These are phyloP conservation scores for Papiliotrema terrestris DNA, from an alignment of 1,284 basidiomycete genomes.

Conservation along the genomic window DNA sequence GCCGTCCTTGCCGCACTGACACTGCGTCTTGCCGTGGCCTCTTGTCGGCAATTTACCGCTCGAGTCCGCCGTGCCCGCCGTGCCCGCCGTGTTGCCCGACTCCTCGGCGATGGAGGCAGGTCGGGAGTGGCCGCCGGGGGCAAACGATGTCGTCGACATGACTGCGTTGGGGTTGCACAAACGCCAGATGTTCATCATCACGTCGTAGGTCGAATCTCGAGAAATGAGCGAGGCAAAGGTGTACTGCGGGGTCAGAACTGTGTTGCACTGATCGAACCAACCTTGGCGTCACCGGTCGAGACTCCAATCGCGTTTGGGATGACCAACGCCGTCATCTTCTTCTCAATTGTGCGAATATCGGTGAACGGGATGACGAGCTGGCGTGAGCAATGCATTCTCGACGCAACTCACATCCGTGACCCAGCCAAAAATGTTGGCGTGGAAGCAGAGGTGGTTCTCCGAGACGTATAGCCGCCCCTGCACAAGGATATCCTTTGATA, in stretches of 20 bases:
- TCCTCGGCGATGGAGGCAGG: constrained; percentile 27
- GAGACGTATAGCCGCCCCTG: constrained; percentile 96
- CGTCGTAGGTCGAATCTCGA: constrained; percentile 92
- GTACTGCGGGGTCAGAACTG: constrained; percentile 60
- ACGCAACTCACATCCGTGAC: constrained; percentile 75
- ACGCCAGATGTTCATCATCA: constrained; percentile 94
- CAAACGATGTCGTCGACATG: constrained; percentile 31
- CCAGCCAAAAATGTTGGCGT: constrained; percentile 99
- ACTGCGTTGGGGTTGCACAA: constrained; percentile 74
- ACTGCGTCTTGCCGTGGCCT: constrained; percentile 58
- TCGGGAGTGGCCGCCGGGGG: constrained; percentile 21
- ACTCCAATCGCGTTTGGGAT: constrained; percentile 97
- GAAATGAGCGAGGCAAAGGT: constrained; percentile 95
- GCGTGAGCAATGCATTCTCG: constrained; percentile 1
- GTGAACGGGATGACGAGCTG: constrained; percentile 88
- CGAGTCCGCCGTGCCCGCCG: neutral
- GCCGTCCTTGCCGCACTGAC: constrained; percentile 68
- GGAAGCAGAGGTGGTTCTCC: constrained; percentile 97
- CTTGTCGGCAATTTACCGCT: neutral
- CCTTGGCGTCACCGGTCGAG: constrained; percentile 64
- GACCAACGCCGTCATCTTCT: constrained; percentile 97
- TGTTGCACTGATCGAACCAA: constrained; percentile 18
- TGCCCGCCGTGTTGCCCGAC: constrained; percentile 7
- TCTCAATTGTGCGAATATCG: constrained; percentile 86
- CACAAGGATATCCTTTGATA: constrained; percentile 93